Evolutionary conservation across 169 alveolate species (phyloP).

Genomic region (Plasmodium knowlesi): DNA sequence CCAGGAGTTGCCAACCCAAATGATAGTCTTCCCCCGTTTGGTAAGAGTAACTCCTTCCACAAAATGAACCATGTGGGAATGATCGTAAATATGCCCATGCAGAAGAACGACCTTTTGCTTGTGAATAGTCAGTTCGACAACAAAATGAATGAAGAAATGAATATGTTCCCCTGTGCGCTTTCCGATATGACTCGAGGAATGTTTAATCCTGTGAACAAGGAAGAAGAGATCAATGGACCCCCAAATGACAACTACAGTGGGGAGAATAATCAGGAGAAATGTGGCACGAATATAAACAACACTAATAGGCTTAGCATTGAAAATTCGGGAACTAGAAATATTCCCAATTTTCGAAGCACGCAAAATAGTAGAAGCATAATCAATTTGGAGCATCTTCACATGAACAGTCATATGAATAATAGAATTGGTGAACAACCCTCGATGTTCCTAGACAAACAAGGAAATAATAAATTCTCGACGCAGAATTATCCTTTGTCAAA

Average conservation of each 20-base stretch:
- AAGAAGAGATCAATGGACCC: not conserved
- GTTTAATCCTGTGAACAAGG: not conserved
- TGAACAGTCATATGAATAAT: not conserved
- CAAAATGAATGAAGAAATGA: slow-evolving; percentile 7
- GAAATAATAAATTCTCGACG: not conserved
- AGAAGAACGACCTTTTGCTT: not conserved
- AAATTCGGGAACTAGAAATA: not conserved
- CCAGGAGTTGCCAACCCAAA: not conserved
- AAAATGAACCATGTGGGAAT: not conserved
- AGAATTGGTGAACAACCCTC: not conserved
- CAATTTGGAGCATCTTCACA: not conserved
- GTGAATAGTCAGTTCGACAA: not conserved
- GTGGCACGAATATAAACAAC: not conserved
- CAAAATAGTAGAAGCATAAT: not conserved
- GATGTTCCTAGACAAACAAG: not conserved
- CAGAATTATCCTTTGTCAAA: not conserved
- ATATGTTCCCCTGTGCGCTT: not conserved
- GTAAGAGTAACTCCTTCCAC: not conserved
- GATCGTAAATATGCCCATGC: not conserved
- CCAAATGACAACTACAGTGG: not conserved
- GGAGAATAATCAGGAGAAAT: not conserved
- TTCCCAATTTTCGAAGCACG: not conserved
- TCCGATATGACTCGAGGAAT: not conserved
- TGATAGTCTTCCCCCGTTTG: not conserved
- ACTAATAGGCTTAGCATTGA: not conserved